Percentiles rank a stretch among this genome's conserved stretches.
These are phyloP conservation scores for Cnidoscolus chayamansa DNA, from an alignment of 441 rosid species.

Conservation along the genomic window DNA sequence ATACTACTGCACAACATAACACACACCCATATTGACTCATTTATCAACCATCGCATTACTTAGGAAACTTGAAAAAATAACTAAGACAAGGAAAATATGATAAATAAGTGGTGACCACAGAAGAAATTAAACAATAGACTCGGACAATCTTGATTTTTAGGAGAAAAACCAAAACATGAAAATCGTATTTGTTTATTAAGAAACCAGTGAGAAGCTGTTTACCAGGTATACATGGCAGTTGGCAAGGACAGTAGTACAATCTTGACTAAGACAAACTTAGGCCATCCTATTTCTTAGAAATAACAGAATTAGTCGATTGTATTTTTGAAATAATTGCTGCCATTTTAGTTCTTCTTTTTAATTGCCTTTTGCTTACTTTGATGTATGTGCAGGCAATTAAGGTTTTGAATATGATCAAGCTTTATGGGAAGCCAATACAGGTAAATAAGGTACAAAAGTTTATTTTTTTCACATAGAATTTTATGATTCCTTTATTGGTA, in stretches of 20 bases:
- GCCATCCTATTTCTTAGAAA: not conserved
- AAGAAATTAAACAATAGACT: no score
- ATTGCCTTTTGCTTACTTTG: no score
- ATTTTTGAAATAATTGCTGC: no score
- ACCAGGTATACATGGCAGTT: not conserved
- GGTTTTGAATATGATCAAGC: conserved; percentile 95
- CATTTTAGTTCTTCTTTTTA: no score
- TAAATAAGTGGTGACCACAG: not conserved
- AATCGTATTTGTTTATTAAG: not conserved
- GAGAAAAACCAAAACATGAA: not conserved
- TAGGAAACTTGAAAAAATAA: not conserved
- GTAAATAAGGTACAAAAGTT: conserved; percentile 69
- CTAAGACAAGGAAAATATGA: not conserved
- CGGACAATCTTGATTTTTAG: no score
- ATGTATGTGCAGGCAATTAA: conserved; percentile 66
- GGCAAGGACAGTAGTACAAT: conserved; percentile 29
- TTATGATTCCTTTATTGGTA: not conserved
- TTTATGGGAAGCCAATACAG: conserved; percentile 91
- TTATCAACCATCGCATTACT: not conserved
- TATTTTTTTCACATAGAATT: not conserved
- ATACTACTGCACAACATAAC: conserved; percentile 11
- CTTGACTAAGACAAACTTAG: conserved; percentile 26
- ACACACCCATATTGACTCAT: conserved; percentile 15
- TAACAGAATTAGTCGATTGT: not conserved
- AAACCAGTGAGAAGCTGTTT: not conserved